phyloP scores from a whole-genome alignment of 2,329 filamentous ascomycete genomes.

The Epichloe festucae region DNA sequence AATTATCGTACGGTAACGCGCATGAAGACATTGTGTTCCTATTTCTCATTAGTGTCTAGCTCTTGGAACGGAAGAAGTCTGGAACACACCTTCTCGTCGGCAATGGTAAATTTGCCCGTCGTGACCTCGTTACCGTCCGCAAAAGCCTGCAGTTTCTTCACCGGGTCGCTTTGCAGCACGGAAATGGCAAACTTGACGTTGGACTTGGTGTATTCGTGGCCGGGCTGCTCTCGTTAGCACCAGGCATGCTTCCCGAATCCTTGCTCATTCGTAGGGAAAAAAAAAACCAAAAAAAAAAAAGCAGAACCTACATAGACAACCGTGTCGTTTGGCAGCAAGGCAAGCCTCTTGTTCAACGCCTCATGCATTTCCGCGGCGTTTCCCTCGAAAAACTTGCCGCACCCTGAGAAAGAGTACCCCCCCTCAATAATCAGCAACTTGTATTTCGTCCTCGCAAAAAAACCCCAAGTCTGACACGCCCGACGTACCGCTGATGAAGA shows the following conservation, averaged over 20 bases:
- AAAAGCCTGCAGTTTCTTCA: constrained; percentile 66
- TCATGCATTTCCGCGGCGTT: constrained; percentile 82
- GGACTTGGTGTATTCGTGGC: constrained; percentile 95
- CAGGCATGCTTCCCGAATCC: neutral
- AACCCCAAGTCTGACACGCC: neutral
- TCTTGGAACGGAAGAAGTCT: neutral
- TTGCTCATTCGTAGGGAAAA: neutral
- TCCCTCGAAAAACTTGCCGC: constrained; percentile 93
- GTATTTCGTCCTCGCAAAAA: neutral
- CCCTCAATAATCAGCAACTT: no score
- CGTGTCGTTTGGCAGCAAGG: constrained; percentile 73
- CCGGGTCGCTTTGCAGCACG: constrained; percentile 59
- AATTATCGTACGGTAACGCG: constrained; percentile 51
- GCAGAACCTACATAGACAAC: constrained; percentile 61
- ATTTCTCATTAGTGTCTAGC: constrained; percentile 1
- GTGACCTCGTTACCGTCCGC: constrained; percentile 73
- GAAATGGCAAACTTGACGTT: constrained; percentile 82
- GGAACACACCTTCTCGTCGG: constrained; percentile 71
- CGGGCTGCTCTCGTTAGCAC: constrained; percentile 44
- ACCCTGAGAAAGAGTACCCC: constrained; percentile 40
- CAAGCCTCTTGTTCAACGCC: constrained; percentile 77
- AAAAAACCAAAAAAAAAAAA: neutral
- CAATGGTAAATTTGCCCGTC: constrained; percentile 92
- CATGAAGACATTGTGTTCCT: constrained; percentile 98
- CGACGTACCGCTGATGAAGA: constrained; percentile 72